Evolutionary conservation across 2,329 filamentous ascomycete species (phyloP).

Genomic region (Pseudocercospora cruenta): DNA sequence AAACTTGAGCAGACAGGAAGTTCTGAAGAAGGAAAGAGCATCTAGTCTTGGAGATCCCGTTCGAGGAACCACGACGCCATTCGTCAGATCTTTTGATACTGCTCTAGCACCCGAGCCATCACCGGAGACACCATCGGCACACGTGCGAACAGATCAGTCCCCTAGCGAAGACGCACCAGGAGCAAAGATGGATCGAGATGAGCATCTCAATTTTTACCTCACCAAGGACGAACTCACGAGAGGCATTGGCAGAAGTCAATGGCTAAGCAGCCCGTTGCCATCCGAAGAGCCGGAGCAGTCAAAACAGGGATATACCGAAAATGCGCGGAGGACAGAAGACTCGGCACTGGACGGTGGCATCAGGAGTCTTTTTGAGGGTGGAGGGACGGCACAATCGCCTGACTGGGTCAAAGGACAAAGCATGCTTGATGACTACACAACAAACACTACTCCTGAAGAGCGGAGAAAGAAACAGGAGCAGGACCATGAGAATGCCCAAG

Average conservation of each 20-base stretch:
- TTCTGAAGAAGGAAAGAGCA: conserved; percentile 67
- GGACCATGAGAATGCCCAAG: conserved; percentile 63
- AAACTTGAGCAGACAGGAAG: conserved; percentile 74
- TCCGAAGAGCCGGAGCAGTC: conserved; percentile 9
- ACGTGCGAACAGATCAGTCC: conserved; percentile 16
- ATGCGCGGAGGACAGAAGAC: not conserved
- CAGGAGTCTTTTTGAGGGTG: not conserved
- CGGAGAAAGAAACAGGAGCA: conserved; percentile 39
- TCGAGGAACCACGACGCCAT: conserved; percentile 76
- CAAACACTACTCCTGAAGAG: conserved; percentile 52
- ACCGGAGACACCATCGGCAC: conserved; percentile 28
- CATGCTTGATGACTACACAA: conserved; percentile 14
- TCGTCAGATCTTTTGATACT: conserved; percentile 78
- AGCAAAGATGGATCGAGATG: conserved; percentile 34
- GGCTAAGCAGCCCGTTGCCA: conserved; percentile 47
- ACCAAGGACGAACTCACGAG: conserved; percentile 67
- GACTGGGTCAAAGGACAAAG: conserved; percentile 15
- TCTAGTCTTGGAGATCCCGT: conserved; percentile 75
- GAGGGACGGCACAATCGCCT: conserved; percentile 1
- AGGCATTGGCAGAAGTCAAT: conserved; percentile 69
- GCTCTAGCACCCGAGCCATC: conserved; percentile 47
- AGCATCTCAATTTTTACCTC: conserved; percentile 76
- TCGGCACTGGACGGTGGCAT: not conserved
- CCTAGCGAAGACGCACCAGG: conserved; percentile 21
- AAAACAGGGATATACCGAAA: not conserved